A percentile compares a stretch with the other conserved stretches of the same genome.
Evolutionary conservation across 495 filamentous ascomycete species (phyloP).

Genomic region (Penicillium waksmanii): DNA sequence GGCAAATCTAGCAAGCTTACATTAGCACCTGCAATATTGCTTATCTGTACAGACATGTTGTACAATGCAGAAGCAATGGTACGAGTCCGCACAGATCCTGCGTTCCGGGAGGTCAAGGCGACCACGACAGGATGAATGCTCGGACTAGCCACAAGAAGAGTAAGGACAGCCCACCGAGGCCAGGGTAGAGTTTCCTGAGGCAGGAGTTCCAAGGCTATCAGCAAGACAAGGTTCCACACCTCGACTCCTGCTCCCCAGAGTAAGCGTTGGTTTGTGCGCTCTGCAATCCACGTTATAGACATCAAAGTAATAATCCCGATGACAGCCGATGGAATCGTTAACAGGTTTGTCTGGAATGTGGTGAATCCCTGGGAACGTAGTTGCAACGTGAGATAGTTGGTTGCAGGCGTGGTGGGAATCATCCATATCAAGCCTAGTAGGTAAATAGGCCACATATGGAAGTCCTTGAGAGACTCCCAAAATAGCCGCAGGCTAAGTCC

Average conservation of each 20-base stretch:
- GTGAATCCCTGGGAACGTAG: constrained; percentile 15
- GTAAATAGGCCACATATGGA: constrained; percentile 59
- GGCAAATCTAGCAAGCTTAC: constrained; percentile 31
- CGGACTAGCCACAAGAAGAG: constrained; percentile 55
- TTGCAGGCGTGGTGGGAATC: constrained; percentile 12
- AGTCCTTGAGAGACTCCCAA: constrained; percentile 56
- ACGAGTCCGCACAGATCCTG: constrained; percentile 65
- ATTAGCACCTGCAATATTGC: constrained; percentile 59
- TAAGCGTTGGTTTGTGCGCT: constrained; percentile 53
- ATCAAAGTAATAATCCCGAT: constrained; percentile 47
- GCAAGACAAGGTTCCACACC: constrained; percentile 58
- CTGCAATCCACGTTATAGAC: constrained; percentile 53
- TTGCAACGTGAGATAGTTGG: constrained; percentile 15
- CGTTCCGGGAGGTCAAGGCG: constrained; percentile 64
- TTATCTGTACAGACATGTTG: constrained; percentile 73
- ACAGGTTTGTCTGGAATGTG: constrained; percentile 41
- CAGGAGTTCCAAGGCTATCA: constrained; percentile 52
- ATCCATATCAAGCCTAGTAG: constrained; percentile 49
- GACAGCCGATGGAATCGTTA: constrained; percentile 63
- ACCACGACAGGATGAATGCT: constrained; percentile 69
- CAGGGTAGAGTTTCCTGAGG: constrained; percentile 45
- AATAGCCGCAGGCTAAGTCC: constrained; percentile 51
- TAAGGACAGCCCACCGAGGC: constrained; percentile 54
- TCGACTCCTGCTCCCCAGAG: constrained; percentile 49
- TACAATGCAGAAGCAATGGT: constrained; percentile 65